These are phyloP conservation scores for Saprolegnia diclina DNA, from an alignment of 352 stramenopile species.

Conservation along the genomic window DNA sequence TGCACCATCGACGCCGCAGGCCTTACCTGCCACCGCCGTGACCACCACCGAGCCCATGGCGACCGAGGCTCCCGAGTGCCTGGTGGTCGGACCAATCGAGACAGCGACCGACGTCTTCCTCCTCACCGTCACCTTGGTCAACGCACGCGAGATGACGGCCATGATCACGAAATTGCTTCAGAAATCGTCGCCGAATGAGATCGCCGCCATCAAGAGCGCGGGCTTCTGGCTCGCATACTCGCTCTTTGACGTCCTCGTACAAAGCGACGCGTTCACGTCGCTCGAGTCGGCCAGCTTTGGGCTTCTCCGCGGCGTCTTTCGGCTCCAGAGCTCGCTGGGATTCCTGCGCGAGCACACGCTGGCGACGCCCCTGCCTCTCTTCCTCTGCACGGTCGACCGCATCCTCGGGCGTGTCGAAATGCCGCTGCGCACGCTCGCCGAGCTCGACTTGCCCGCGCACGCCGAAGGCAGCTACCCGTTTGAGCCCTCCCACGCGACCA, in stretches of 20 bases:
- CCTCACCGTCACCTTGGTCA: slow-evolving; percentile 50
- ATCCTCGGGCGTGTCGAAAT: slow-evolving; percentile 59
- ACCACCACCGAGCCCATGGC: slow-evolving; percentile 10
- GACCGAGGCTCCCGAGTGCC: slow-evolving; percentile 39
- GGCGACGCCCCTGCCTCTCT: slow-evolving; percentile 38
- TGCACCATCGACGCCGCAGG: neutral
- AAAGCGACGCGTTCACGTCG: slow-evolving; percentile 71
- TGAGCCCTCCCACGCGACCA: neutral
- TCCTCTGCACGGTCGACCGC: slow-evolving; percentile 61
- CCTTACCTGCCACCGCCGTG: neutral
- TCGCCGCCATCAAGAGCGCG: neutral
- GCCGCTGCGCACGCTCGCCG: slow-evolving; percentile 6
- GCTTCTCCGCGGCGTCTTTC: slow-evolving; percentile 67
- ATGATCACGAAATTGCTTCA: slow-evolving; percentile 29
- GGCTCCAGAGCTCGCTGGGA: slow-evolving; percentile 45
- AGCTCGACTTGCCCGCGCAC: neutral
- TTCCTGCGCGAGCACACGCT: slow-evolving; percentile 32
- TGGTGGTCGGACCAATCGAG: slow-evolving; percentile 41
- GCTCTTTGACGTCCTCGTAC: slow-evolving; percentile 75
- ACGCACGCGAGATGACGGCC: slow-evolving; percentile 35
- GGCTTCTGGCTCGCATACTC: slow-evolving; percentile 83
- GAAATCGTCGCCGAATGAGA: slow-evolving; percentile 16
- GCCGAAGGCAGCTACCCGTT: neutral
- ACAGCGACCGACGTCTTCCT: slow-evolving; percentile 48
- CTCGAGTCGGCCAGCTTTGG: slow-evolving; percentile 50